Evolutionary conservation across 352 stramenopile species (phyloP), one percentile per base, ranked within the genome.

Genomic region (Peronospora belbahrii): DNA sequence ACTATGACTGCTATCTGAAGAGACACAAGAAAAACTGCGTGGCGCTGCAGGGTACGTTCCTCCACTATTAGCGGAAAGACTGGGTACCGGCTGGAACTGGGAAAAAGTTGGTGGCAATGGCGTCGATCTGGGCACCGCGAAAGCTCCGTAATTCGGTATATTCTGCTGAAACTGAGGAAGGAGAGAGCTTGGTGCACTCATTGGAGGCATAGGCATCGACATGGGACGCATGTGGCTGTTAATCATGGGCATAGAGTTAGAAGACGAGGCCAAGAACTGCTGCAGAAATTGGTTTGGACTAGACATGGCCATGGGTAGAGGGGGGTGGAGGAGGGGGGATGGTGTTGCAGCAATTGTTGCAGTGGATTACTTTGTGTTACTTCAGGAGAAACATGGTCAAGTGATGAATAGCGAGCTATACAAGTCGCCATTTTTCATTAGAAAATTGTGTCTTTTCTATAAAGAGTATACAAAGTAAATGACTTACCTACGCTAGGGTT

Each of bases 351-450:
- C 14, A 88, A 47, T 42, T 81, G 70, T 45, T 85, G 73, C 61
- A 88, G 33, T 20, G 73, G 68, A 42, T 85, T 65, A 31, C 67
- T 79, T 33, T 84, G 76, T 44, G 76, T 85, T 40, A 85, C 64
- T 44, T 88, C 73, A 1, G 73, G 76, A 25, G 70, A 78, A 9
- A 74, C 55, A 45, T 80, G 62, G 40, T 83, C 73, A 0, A 67
- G 58, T 41, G 71, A 60, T 33, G 70, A 68, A 33, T 71, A 87
- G 32, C 75, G 75, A 5, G 40, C 67, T 73, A 51, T 2, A 13
- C 23, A 14, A 41, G 27, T 11, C 18, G 43, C 33, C 32, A 0
- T 4, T n/a, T 41, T 41, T n/a, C n/a, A n/a, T n/a, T n/a, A n/a
- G n/a, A n/a, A 41, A 27, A 42, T 13, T n/a, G 13, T 22, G 6